Evolutionary conservation across 352 stramenopile genomes (phyloP), one percentile per base, ranked within the genome.

Genomic region (Phytophthora quininea): DNA sequence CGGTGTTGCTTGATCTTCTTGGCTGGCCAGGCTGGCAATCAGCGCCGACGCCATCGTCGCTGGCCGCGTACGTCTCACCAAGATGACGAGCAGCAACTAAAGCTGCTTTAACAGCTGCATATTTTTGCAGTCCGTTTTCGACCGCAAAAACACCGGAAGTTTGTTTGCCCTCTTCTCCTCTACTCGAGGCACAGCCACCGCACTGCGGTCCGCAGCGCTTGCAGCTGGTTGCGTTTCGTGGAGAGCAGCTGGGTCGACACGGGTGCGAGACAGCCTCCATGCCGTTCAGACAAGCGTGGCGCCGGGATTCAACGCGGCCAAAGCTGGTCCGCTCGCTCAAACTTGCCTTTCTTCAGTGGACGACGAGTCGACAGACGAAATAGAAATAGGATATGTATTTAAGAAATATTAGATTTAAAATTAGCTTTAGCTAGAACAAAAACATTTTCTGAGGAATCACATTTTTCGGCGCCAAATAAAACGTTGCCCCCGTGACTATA

Each of bases 21-120:
- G 19, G 19, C 19, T 24, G 19, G 19, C 19, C 37, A 43, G 37
- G 37, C 37, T 43, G 37, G 7, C 37, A 43, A 43, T 47, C 40
- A 47, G 40, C 40, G 10, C 35, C 12, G 19, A 24, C 19, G 42
- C 42, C 6, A 48, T 48, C 42, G 19, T 8, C 12, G 42, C 42
- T 15, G 5, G 6, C 33, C 15, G 38, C 32, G 45, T 56, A 19
- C 50, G 33, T 33, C 38, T 42, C 38, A 37, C 43, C 48, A 52
- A 43, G 9, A 12, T 38, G 46, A 24, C 12, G 33, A 35, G 29
- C 38, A 24, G 19, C 35, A 40, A 40, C 35, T 40, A 40, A 53
- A 53, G 12, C 38, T 14, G 29, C 31, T 69, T 69, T 65, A 65
- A 69, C 62, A 70, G 19, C 45, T 11, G 27, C 45, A 43, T 70